Conservation (phyloP, 805 yeast genomes). For the Citeromyces matritensis region DNA sequence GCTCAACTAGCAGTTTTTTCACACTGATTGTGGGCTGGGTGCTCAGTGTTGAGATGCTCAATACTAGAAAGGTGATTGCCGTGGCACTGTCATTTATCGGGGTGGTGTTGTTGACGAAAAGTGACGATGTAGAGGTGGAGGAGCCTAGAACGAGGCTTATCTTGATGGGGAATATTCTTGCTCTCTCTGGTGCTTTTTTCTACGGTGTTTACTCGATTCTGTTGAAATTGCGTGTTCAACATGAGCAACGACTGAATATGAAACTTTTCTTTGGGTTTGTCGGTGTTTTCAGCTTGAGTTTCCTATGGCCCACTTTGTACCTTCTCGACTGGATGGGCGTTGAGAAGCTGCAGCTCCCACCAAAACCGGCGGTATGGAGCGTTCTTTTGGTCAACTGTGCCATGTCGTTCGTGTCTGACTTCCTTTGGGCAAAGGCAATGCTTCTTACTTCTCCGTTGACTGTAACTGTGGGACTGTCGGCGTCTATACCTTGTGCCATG, state of each 20-base stretch:
- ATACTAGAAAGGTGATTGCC: conserved; percentile 50
- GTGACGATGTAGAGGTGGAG: conserved; percentile 10
- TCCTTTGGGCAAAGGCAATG: conserved; percentile 94
- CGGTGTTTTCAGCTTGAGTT: conserved; percentile 63
- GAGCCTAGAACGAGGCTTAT: not conserved
- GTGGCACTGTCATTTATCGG: conserved; percentile 64
- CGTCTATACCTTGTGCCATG: conserved; percentile 92
- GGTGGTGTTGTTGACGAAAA: conserved; percentile 60
- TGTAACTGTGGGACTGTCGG: conserved; percentile 86
- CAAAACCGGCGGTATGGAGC: conserved; percentile 27
- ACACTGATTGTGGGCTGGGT: conserved; percentile 72
- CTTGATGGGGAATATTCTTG: conserved; percentile 60
- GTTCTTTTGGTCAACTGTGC: conserved; percentile 52
- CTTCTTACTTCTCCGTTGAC: conserved; percentile 86
- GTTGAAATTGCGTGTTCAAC: conserved; percentile 55
- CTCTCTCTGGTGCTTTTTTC: conserved; percentile 73
- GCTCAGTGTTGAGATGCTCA: conserved; percentile 57
- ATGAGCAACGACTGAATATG: conserved; percentile 69
- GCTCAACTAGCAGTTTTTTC: conserved; percentile 88
- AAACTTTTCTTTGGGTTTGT: conserved; percentile 90
- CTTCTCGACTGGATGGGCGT: conserved; percentile 45
- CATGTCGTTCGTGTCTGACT: conserved; percentile 78
- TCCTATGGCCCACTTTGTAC: conserved; percentile 73
- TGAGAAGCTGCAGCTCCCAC: conserved; percentile 66
- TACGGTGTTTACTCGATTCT: conserved; percentile 87